These are phyloP conservation scores for Russula sp. DNA, from an alignment of 768 basidiomycete genomes.

Conservation along the genomic window DNA sequence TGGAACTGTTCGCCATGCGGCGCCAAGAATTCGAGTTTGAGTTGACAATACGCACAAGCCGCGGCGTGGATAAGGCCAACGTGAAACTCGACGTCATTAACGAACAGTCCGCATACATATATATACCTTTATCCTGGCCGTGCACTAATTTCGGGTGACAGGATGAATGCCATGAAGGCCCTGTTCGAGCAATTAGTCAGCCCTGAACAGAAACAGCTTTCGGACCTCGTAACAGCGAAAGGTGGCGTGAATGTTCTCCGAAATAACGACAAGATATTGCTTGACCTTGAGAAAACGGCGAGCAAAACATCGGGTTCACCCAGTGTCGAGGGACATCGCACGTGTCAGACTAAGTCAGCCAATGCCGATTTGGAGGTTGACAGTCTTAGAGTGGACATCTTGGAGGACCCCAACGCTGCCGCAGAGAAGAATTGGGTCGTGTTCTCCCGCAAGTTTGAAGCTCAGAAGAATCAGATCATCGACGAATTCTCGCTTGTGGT, in stretches of 20 bases:
- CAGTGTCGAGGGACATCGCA: not conserved
- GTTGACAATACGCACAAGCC: constrained; percentile 34
- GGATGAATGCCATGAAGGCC: constrained; percentile 27
- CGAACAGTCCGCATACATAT: constrained; percentile 22
- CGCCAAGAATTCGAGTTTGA: constrained; percentile 35
- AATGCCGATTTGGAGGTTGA: not conserved
- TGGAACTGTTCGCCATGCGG: constrained; percentile 32
- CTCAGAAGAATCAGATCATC: constrained; percentile 25
- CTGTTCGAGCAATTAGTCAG: constrained; percentile 26
- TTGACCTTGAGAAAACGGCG: constrained; percentile 29
- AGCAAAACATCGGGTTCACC: not conserved
- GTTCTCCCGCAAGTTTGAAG: constrained; percentile 32
- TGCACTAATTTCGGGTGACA: constrained; percentile 1
- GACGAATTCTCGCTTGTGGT: constrained; percentile 24
- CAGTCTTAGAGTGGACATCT: constrained; percentile 30
- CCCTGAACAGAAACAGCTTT: constrained; percentile 25
- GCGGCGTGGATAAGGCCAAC: constrained; percentile 17
- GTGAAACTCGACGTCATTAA: constrained; percentile 24
- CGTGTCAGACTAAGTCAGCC: not conserved
- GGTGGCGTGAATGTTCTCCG: constrained; percentile 32
- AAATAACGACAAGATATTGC: constrained; percentile 27
- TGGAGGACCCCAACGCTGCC: constrained; percentile 31
- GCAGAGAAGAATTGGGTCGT: constrained; percentile 27
- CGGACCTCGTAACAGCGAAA: constrained; percentile 26
- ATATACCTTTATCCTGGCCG: not conserved